A percentile compares a stretch with the other conserved stretches of the same genome.
These are phyloP conservation scores for Lactuca saligna DNA, from an alignment of 129 eudicot species.

Conservation along the genomic window DNA sequence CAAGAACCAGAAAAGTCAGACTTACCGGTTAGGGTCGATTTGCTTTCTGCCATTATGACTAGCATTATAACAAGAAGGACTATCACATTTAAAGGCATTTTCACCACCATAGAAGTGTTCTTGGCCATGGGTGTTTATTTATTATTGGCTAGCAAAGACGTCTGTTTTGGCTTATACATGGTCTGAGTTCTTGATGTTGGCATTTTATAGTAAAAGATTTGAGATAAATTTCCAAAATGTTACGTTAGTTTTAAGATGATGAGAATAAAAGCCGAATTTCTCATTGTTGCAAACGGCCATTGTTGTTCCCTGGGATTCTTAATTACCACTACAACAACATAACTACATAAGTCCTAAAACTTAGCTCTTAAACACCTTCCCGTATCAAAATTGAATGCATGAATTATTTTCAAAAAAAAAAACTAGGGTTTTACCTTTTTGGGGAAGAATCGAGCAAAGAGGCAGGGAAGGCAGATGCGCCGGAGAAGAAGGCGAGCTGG, in stretches of 20 bases:
- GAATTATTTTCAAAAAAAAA: too few species aligned
- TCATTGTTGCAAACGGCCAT: background rate
- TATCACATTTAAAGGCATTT: background rate
- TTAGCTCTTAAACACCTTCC: too few species aligned
- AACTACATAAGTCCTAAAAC: too few species aligned
- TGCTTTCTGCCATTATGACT: constrained; percentile 15
- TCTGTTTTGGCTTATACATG: constrained; percentile 5
- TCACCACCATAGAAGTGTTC: constrained; percentile 17
- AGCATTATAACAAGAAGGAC: constrained; percentile 20
- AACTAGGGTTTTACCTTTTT: too few species aligned
- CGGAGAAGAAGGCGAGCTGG: too few species aligned
- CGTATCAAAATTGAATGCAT: too few species aligned
- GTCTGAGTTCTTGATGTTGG: background rate
- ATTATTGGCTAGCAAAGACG: background rate
- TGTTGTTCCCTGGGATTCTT: too few species aligned
- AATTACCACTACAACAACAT: too few species aligned
- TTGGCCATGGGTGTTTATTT: constrained; percentile 15
- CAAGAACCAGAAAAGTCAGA: too few species aligned
- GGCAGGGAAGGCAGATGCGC: too few species aligned
- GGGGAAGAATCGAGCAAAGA: too few species aligned
- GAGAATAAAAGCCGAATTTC: background rate
- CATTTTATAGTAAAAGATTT: constrained; percentile 11
- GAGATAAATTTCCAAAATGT: background rate
- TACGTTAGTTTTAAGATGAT: constrained; percentile 13
- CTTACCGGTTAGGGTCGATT: constrained; percentile 12